These are phyloP conservation scores for Globisporangium cystogenes DNA, from an alignment of 352 stramenopile species.

Conservation along the genomic window DNA sequence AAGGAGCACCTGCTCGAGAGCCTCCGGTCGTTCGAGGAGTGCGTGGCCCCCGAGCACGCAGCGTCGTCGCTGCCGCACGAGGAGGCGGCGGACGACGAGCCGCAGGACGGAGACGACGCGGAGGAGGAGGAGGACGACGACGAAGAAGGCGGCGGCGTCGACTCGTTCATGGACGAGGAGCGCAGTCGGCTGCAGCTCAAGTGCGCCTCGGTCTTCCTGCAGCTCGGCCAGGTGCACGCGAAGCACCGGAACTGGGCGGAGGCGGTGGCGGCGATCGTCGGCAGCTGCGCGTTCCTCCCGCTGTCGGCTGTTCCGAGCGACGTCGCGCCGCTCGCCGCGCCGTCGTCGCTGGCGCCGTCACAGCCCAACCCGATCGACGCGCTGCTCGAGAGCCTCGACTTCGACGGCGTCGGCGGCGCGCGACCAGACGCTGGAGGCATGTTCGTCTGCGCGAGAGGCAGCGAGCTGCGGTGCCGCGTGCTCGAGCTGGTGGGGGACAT, in stretches of 20 bases:
- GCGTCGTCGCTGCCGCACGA: constrained; percentile 23
- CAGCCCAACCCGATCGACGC: constrained; percentile 26
- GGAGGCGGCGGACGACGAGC: constrained; percentile 10
- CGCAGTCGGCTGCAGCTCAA: constrained; percentile 66
- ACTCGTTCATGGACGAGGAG: constrained; percentile 77
- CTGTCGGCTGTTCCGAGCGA: constrained; percentile 25
- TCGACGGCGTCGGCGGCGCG: constrained; percentile 42
- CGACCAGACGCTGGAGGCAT: constrained; percentile 12
- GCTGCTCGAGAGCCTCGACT: constrained; percentile 54
- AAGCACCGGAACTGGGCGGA: constrained; percentile 29
- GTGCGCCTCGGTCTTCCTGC: constrained; percentile 64
- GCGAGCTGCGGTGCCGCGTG: constrained; percentile 56
- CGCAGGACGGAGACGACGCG: constrained; percentile 11
- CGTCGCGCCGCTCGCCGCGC: constrained; percentile 19
- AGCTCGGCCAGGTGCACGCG: constrained; percentile 40
- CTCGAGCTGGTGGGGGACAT: constrained; percentile 66
- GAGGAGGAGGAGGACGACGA: constrained; percentile 15
- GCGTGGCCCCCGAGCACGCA: constrained; percentile 27
- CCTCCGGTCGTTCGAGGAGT: constrained; percentile 69
- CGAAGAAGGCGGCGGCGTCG: constrained; percentile 37
- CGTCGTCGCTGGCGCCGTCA: too few species aligned
- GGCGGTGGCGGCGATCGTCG: constrained; percentile 32
- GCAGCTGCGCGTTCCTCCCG: constrained; percentile 42
- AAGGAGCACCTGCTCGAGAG: constrained; percentile 64
- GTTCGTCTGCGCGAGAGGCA: constrained; percentile 33